Conservation (phyloP, 495 filamentous ascomycete species). For the Melanomma pulvis-pyrius region DNA sequence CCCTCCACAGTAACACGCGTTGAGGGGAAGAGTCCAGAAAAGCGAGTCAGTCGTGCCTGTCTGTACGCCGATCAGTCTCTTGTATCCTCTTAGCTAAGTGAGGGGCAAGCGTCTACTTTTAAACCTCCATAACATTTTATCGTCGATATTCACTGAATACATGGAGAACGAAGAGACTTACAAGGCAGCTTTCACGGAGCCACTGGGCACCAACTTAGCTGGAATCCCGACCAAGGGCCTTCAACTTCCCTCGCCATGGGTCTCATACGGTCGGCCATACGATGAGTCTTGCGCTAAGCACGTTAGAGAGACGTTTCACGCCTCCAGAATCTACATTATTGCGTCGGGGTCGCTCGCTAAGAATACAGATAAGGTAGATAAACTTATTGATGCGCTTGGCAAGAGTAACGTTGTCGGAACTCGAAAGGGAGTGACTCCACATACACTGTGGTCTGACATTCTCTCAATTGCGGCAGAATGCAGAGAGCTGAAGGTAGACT, state of each 20-base stretch:
- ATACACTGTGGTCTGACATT: conserved; percentile 64
- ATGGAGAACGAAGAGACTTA: conserved; percentile 13
- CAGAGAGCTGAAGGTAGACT: conserved; percentile 53
- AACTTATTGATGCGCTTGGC: conserved; percentile 50
- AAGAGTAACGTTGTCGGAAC: conserved; percentile 55
- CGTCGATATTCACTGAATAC: background rate
- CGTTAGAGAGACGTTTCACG: conserved; percentile 54
- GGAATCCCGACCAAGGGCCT: conserved; percentile 16
- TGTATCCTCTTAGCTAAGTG: too few species aligned
- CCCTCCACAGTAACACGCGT: too few species aligned
- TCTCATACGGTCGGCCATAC: conserved; percentile 47
- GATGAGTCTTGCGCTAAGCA: conserved; percentile 44
- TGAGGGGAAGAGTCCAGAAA: too few species aligned
- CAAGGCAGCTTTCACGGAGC: conserved; percentile 13
- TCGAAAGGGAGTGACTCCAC: conserved; percentile 60
- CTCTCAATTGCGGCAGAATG: conserved; percentile 58
- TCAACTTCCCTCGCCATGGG: conserved; percentile 33
- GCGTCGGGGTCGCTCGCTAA: conserved; percentile 60
- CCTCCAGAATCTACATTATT: conserved; percentile 61
- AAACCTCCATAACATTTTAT: too few species aligned
- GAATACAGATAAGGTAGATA: conserved; percentile 55
- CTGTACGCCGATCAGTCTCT: too few species aligned
- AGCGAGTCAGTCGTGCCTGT: too few species aligned
- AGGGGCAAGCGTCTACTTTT: too few species aligned
- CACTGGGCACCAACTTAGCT: conserved; percentile 17